A percentile compares a stretch with the other conserved stretches of the same genome.
Conservation (phyloP, 768 basidiomycete species). For the Saitozyma sp. region DNA sequence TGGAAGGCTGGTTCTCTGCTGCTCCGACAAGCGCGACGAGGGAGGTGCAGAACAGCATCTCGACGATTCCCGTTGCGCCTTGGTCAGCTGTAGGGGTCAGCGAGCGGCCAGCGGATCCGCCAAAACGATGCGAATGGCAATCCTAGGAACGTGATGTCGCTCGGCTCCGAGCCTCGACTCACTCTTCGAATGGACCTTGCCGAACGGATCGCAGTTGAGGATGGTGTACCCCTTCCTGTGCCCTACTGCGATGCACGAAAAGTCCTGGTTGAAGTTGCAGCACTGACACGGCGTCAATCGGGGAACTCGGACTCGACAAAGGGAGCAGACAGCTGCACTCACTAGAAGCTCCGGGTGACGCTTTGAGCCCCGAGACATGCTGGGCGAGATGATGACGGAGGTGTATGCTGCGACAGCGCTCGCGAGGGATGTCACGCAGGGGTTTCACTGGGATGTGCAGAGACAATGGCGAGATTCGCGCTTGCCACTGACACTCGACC, state of each 20-base stretch:
- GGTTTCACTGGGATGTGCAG: no score
- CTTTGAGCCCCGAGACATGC: slow-evolving; percentile 42
- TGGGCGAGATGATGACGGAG: not conserved
- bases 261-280: slow-evolving; percentile 94
- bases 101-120: not conserved
- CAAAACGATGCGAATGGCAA: not conserved
- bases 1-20: slow-evolving; percentile 78
- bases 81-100: slow-evolving; percentile 62
- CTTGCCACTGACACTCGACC: no score
- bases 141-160: no score
- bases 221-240: slow-evolving; percentile 95
- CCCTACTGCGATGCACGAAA: slow-evolving; percentile 94
- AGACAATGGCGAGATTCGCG: no score
- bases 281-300: slow-evolving; percentile 29
- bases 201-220: slow-evolving; percentile 97
- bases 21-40: slow-evolving; percentile 95
- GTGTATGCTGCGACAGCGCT: not conserved
- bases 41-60: slow-evolving; percentile 99
- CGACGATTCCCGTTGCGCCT: slow-evolving; percentile 91
- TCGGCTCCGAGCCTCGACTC: no score
- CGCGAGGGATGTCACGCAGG: no score
- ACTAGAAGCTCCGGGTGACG: slow-evolving; percentile 52
- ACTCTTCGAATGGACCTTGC: slow-evolving; percentile 93
- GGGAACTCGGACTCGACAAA: not conserved
- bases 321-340: slow-evolving; percentile 7